phyloP scores from a whole-genome alignment of 345 rosid species.

The Euphorbia lathyris region DNA sequence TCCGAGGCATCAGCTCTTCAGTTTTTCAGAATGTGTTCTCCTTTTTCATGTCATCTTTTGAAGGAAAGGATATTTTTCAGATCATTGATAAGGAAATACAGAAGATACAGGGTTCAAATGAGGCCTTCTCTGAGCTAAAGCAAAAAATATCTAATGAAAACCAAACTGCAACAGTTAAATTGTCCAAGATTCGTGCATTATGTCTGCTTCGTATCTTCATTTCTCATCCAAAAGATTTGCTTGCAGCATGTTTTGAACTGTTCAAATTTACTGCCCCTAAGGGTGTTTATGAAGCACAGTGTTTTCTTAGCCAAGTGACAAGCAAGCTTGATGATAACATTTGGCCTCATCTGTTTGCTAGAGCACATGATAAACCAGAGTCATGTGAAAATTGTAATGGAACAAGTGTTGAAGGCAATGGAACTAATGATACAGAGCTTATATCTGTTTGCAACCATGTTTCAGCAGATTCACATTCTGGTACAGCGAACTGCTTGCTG shows the following conservation, averaged over 20 bases:
- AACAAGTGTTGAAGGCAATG: constrained; percentile 32
- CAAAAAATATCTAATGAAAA: constrained; percentile 54
- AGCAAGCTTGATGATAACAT: constrained; percentile 40
- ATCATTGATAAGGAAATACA: constrained; percentile 50
- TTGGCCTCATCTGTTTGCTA: constrained; percentile 23
- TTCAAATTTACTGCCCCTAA: constrained; percentile 47
- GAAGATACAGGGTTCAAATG: constrained; percentile 50
- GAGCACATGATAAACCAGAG: constrained; percentile 34
- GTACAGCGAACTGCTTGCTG: constrained; percentile 54
- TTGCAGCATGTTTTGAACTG: constrained; percentile 77
- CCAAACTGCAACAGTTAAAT: constrained; percentile 47
- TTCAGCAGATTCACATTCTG: constrained; percentile 35
- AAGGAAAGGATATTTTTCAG: constrained; percentile 49
- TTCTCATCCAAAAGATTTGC: constrained; percentile 58
- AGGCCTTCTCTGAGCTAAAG: constrained; percentile 55
- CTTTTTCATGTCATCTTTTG: constrained; percentile 59
- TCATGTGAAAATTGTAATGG: constrained; percentile 35
- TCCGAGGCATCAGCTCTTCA: constrained; percentile 56
- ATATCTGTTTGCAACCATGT: constrained; percentile 28
- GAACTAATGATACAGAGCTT: constrained; percentile 27
- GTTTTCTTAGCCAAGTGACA: constrained; percentile 58
- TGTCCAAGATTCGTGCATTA: constrained; percentile 56
- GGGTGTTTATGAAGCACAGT: constrained; percentile 52
- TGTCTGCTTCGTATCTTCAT: constrained; percentile 62
- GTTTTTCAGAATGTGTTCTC: constrained; percentile 70